Evolutionary conservation across 768 basidiomycete genomes (phyloP).

Genomic region (Tulasnella calospora): DNA sequence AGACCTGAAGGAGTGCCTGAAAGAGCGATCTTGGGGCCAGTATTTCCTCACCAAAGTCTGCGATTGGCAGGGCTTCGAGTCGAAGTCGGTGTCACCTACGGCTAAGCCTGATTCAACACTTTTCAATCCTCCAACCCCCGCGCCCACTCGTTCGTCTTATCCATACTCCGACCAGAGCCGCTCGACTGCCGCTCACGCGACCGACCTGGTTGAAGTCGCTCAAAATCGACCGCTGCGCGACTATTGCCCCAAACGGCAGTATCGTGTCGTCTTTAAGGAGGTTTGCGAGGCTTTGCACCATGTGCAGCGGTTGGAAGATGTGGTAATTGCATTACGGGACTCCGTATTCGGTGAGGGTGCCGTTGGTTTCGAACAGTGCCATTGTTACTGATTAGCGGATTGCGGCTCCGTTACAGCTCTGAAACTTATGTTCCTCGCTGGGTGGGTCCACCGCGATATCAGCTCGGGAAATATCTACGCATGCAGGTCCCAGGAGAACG

Average conservation of each 20-base stretch:
- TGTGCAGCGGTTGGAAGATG: background rate
- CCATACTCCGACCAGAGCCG: background rate
- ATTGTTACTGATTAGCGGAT: background rate
- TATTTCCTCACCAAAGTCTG: constrained; percentile 12
- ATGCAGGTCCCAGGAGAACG: background rate
- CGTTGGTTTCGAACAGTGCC: background rate
- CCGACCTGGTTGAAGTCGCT: background rate
- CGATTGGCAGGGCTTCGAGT: background rate
- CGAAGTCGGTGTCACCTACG: background rate
- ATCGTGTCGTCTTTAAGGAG: background rate
- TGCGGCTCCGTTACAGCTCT: background rate
- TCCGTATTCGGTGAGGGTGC: background rate
- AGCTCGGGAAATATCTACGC: too few relatives aligned
- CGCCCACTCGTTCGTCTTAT: background rate
- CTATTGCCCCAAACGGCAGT: background rate
- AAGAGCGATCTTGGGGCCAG: background rate
- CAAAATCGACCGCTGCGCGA: background rate
- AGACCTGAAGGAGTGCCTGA: background rate
- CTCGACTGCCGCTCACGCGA: background rate
- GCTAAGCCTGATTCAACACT: background rate
- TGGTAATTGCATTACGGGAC: background rate
- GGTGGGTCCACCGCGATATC: background rate
- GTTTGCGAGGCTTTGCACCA: constrained; percentile 5
- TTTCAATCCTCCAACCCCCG: background rate
- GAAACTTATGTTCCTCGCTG: constrained; percentile 8